Evolutionary conservation across 768 basidiomycete species (phyloP).

Genomic region (Mycena galericulata): DNA sequence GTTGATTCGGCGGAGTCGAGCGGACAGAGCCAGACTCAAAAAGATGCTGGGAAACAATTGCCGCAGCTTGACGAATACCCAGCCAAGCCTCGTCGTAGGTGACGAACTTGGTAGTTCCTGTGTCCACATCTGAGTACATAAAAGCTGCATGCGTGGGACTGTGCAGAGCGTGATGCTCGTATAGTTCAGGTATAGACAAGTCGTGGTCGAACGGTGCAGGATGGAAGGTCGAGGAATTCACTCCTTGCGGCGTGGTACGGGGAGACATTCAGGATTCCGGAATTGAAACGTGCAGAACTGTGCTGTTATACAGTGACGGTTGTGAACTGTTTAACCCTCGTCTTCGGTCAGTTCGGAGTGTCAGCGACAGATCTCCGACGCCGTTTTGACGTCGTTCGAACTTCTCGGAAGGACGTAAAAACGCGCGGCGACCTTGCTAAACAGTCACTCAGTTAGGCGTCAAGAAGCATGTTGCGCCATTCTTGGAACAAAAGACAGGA

Average conservation of each 20-base stretch:
- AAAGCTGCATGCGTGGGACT: constrained; percentile 16
- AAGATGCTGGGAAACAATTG: constrained; percentile 2
- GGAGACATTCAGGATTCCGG: neutral
- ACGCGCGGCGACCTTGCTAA: too few relatives aligned
- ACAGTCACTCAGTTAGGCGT: too few relatives aligned
- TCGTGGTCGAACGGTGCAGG: constrained; percentile 15
- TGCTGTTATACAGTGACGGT: neutral
- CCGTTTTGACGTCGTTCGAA: too few relatives aligned
- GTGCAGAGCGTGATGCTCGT: constrained; percentile 13
- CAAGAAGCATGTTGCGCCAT: too few relatives aligned
- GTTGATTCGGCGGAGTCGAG: neutral
- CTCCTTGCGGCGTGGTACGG: constrained; percentile 11
- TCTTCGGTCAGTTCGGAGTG: too few relatives aligned
- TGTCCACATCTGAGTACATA: constrained; percentile 4
- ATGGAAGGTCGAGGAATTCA: constrained; percentile 15
- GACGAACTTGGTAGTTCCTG: constrained; percentile 7
- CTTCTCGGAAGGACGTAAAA: too few relatives aligned
- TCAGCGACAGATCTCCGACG: too few relatives aligned
- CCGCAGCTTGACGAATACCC: neutral
- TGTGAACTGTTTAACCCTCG: too few relatives aligned
- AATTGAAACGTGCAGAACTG: neutral
- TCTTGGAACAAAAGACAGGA: too few relatives aligned
- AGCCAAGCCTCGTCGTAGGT: constrained; percentile 13
- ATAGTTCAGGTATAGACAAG: constrained; percentile 17
- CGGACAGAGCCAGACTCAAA: neutral